Evolutionary conservation across 2,329 filamentous ascomycete species (phyloP).

Genomic region (Colletotrichum tanaceti): DNA sequence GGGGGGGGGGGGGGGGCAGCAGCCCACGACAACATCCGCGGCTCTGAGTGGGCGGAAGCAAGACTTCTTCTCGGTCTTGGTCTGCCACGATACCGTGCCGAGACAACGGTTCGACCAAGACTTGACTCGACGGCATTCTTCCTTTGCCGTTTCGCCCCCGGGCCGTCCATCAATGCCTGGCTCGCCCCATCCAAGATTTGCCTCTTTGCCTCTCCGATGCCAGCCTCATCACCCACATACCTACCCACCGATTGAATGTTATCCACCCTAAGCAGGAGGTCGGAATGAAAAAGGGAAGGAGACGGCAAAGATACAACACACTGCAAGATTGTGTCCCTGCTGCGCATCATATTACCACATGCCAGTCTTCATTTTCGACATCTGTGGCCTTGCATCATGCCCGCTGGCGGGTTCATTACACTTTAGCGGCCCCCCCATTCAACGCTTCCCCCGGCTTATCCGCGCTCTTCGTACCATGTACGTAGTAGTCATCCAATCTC

Average conservation of each 20-base stretch:
- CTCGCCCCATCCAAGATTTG: conserved; percentile 13
- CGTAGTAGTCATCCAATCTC: conserved; percentile 29
- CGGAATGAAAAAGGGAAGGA: conserved; percentile 24
- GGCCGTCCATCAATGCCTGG: conserved; percentile 8
- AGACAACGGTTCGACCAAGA: conserved; percentile 23
- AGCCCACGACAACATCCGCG: conserved; percentile 12
- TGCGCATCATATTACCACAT: conserved; percentile 26
- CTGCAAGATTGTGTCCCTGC: conserved; percentile 16
- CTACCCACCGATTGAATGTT: conserved; percentile 6
- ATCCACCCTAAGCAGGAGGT: conserved; percentile 18
- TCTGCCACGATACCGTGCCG: conserved; percentile 31
- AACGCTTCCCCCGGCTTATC: conserved; percentile 16
- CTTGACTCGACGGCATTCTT: conserved; percentile 34
- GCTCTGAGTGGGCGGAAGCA: conserved; percentile 23
- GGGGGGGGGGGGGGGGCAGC: no score
- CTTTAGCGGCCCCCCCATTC: conserved; percentile 27
- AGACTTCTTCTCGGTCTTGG: conserved; percentile 18
- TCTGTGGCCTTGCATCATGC: conserved; percentile 20
- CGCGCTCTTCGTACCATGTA: conserved; percentile 31
- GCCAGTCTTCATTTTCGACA: conserved; percentile 37
- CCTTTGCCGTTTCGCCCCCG: conserved; percentile 21
- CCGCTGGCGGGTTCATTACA: background rate
- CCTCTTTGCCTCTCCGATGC: conserved; percentile 18
- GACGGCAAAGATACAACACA: background rate
- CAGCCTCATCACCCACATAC: background rate